phyloP scores from a whole-genome alignment of 1,284 basidiomycete genomes.

The Stygiomarasmius scandens region DNA sequence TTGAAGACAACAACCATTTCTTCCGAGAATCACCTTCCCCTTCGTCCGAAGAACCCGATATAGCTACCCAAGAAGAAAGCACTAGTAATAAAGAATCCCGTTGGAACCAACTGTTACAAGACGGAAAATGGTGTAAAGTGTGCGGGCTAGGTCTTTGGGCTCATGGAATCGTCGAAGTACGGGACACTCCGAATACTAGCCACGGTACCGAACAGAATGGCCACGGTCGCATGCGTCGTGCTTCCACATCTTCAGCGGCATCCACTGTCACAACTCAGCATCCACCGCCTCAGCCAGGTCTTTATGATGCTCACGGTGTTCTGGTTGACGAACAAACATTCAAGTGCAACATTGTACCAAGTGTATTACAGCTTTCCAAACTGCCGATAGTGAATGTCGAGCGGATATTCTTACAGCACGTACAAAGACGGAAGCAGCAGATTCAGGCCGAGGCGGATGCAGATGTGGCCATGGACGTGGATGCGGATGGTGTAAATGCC shows the following conservation, averaged over 20 bases:
- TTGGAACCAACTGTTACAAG: conserved; percentile 4
- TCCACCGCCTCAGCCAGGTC: not conserved
- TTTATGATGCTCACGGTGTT: not conserved
- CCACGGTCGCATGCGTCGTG: not conserved
- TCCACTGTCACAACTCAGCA: not conserved
- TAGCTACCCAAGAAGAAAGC: conserved; percentile 5
- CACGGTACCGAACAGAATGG: not conserved
- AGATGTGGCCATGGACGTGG: not conserved
- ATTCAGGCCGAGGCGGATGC: not conserved
- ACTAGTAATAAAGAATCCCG: conserved; percentile 2
- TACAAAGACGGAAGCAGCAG: not conserved
- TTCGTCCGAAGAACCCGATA: conserved; percentile 16
- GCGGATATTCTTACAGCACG: conserved; percentile 1
- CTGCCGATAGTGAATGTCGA: conserved; percentile 26
- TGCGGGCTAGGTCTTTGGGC: conserved; percentile 17
- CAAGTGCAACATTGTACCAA: conserved; percentile 13
- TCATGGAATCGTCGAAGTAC: not conserved
- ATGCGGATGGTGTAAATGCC: not conserved
- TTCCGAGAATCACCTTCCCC: conserved; percentile 27
- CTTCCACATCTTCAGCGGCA: not conserved
- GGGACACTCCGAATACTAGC: not conserved
- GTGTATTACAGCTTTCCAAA: conserved; percentile 4
- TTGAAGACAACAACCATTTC: conserved; percentile 55
- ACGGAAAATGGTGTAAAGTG: conserved; percentile 16
- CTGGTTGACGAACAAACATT: conserved; percentile 3